Evolutionary conservation across 768 basidiomycete genomes (phyloP).

Genomic region (Rhodocollybia butyracea): DNA sequence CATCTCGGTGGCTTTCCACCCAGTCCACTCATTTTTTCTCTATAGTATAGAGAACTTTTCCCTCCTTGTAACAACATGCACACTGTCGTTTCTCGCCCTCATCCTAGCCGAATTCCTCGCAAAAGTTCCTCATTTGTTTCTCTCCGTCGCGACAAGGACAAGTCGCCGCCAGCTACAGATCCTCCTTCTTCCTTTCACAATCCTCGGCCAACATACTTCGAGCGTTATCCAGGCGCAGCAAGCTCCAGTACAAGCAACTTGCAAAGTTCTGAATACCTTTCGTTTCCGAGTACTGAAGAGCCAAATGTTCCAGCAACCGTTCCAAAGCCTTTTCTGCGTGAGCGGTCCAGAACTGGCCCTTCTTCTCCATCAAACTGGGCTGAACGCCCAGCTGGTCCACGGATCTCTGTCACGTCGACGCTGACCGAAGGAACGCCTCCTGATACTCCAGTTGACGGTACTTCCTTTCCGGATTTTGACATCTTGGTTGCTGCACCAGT

Average conservation of each 20-base stretch:
- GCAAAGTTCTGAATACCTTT: conserved; percentile 29
- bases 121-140: conserved; percentile 60
- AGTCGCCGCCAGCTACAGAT: conserved; percentile 22
- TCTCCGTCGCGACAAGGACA: conserved; percentile 47
- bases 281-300: conserved; percentile 40
- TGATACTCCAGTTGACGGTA: conserved; percentile 59
- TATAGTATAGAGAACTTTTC: not conserved
- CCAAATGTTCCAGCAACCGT: conserved; percentile 21
- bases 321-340: conserved; percentile 36
- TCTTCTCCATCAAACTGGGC: conserved; percentile 45
- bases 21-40: not conserved
- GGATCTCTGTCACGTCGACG: conserved; percentile 68
- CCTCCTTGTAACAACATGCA: conserved; percentile 25
- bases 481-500: conserved; percentile 75
- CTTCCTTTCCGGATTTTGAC: conserved; percentile 49
- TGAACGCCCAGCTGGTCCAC: conserved; percentile 42
- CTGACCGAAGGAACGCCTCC: conserved; percentile 70
- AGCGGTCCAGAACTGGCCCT: conserved; percentile 58
- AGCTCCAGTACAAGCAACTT: conserved; percentile 13
- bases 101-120: conserved; percentile 40
- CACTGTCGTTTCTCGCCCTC: conserved; percentile 34
- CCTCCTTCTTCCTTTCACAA: conserved; percentile 17
- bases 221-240: conserved; percentile 39
- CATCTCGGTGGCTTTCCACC: conserved; percentile 2
- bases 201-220: conserved; percentile 40